Conservation (phyloP, 23 red algal species). For the Chondrus crispus region DNA sequence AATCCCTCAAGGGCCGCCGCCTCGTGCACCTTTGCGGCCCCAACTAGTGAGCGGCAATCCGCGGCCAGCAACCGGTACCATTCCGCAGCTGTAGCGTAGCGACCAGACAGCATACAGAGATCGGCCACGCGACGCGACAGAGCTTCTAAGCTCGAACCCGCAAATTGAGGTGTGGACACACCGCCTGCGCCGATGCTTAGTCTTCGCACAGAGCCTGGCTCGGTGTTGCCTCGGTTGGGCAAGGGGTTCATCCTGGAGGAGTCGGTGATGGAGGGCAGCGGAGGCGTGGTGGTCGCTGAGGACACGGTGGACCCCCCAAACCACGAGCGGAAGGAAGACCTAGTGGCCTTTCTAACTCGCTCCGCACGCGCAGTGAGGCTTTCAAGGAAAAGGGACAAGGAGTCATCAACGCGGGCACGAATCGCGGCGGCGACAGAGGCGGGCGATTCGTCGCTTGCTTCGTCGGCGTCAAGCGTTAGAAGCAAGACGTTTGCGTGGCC, state of each 20-base stretch:
- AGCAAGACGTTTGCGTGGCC: background rate
- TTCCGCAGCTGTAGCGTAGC: constrained; percentile 44
- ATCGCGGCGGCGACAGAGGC: constrained; percentile 2
- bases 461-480: background rate
- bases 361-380: constrained; percentile 7
- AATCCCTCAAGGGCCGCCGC: constrained; percentile 36
- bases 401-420: background rate
- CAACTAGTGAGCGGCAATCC: constrained; percentile 3
- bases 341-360: background rate
- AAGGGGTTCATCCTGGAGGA: background rate
- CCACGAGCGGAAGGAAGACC: constrained; percentile 46
- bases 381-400: background rate
- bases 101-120: constrained; percentile 32
- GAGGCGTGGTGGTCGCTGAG: background rate
- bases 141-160: background rate
- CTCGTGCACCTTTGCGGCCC: constrained; percentile 29
- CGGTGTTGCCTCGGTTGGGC: too few relatives aligned
- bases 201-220: background rate
- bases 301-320: constrained; percentile 23
- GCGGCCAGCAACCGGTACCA: constrained; percentile 31
- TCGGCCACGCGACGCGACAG: constrained; percentile 30
- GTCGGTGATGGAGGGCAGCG: background rate
- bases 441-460: background rate
- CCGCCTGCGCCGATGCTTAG: too few relatives aligned
- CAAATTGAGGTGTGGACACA: constrained; percentile 8